A percentile compares a stretch with the other conserved stretches of the same genome.
Evolutionary conservation across 1,284 basidiomycete species (phyloP).

Genomic region (Vanrija sp.): DNA sequence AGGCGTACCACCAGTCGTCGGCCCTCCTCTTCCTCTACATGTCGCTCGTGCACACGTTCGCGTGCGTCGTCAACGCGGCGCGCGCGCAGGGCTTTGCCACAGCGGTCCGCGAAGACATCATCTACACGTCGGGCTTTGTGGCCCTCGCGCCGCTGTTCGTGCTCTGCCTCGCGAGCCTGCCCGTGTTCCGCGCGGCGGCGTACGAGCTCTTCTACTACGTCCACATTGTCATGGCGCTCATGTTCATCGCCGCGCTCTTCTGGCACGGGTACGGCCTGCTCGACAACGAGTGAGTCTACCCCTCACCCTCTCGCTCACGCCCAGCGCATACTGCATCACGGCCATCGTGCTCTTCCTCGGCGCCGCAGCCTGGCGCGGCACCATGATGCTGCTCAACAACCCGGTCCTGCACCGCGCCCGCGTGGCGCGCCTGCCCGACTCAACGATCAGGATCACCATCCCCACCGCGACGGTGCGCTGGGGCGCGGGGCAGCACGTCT

Average conservation of each 20-base stretch:
- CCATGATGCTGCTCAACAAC: slow-evolving; percentile 39
- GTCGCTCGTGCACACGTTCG: slow-evolving; percentile 48
- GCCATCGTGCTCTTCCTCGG: slow-evolving; percentile 44
- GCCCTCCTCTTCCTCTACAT: slow-evolving; percentile 40
- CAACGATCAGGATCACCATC: slow-evolving; percentile 43
- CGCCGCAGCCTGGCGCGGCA: slow-evolving; percentile 37
- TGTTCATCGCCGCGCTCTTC: slow-evolving; percentile 13
- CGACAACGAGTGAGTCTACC: background rate
- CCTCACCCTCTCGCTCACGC: background rate
- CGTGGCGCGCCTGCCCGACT: slow-evolving; percentile 39
- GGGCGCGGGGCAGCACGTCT: slow-evolving; percentile 52
- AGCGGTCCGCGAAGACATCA: slow-evolving; percentile 11
- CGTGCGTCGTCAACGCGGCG: slow-evolving; percentile 34
- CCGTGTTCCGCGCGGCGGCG: slow-evolving; percentile 43
- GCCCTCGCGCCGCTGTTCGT: slow-evolving; percentile 48
- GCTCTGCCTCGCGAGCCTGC: slow-evolving; percentile 17
- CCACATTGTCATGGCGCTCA: slow-evolving; percentile 32
- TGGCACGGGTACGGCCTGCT: slow-evolving; percentile 1
- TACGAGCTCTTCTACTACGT: slow-evolving; percentile 52
- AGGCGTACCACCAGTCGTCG: slow-evolving; percentile 52
- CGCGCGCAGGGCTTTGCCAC: background rate
- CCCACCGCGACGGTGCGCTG: slow-evolving; percentile 37
- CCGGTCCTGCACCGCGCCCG: slow-evolving; percentile 27
- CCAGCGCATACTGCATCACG: slow-evolving; percentile 49
- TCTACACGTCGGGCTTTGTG: slow-evolving; percentile 49